Evolutionary conservation across 1,139 yeast genomes (phyloP), one percentile per base, ranked within the genome.

Genomic region (Chernovozyma sophiae-reginae): DNA sequence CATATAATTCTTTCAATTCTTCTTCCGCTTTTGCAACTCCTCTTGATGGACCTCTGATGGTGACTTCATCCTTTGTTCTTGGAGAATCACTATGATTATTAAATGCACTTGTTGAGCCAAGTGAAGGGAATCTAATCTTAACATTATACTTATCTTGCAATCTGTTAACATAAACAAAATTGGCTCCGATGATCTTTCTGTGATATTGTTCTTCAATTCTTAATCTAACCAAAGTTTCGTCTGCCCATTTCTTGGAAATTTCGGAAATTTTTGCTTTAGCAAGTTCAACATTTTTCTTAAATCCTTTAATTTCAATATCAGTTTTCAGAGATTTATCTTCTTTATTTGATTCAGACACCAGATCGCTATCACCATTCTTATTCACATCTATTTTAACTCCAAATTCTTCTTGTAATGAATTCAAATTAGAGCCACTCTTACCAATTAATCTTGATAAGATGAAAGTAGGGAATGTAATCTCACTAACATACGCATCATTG

Each of bases 71-170:
- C 48, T 66, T 65, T 46, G 60, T 48, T 44, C 52, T 60, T 42
- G 73, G 73, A 15, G 65, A 62, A 43, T 64, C 70, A 33, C 57
- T 52, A 12, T 26, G 29, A 16, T 26, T 13, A 45, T 47, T 60
- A 33, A 49, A 48, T 32, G 59, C 55, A 26, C 48, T 46, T 33
- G 60, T 34, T 53, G 42, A 64, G 56, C 51, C 67, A 49, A 56
- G 55, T 17, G 62, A 46, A 29, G 96, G 95, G 70, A 92, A 89
- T 53, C 78, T 73, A 50, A 94, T 84, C 48, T 72, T 73, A 31
- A 92, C 97, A 46, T 76, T 78, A 67, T 94, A 92, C 60, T 89
- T 87, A 43, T 86, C 94, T 61, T 86, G 95, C 55, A 92, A 74
- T 58, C 96, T 82, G 56, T 80, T 81, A 46, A 87, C 87, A 58